Base-by-base conservation (phyloP, 2,329 filamentous ascomycete species). In the Sclerotiophoma versabilis region DNA sequence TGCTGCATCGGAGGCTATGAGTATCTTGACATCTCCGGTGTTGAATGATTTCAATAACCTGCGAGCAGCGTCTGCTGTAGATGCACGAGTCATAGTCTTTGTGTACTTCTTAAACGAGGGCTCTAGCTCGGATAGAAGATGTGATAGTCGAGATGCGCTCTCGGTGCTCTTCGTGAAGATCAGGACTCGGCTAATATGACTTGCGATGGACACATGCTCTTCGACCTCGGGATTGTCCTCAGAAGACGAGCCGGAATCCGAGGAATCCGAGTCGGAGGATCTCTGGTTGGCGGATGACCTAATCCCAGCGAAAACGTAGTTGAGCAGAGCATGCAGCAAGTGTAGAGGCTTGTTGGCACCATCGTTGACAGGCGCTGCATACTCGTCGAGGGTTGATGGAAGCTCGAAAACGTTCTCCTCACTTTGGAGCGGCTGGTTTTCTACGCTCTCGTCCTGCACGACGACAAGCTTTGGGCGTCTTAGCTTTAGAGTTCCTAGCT, bases 81-180 rank as follows among this genome's bases (percentile, higher is more conserved):
- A 89, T 0, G 90, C 90, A 17, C 91, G 93, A 12, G 91, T 91
- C 57, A 95, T 84, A 0, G 88, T 91, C 54, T 86, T 86, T 48
- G 91, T 83, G 34, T 82, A 77, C 1, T 79, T 68, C 2, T 82
- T 77, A 27, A 89, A 77, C 0, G 79, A 72, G 0, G 87, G 86
- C 15, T 85, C 80, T 19, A 96, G 80, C 1, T 93, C 79, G 1
- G 81, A 78, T 10, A 98, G 81, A 0, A 98, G 85, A 17, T 91
- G 89, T 1, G 90, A 87, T n/a, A 98, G 83, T 54, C 95, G 89
- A n/a, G 90, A 83, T 1, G 93, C 91, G 15, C 88, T 86, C 73
- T 96, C 92, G 71, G 93, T 96, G 52, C 91, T 96, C 65, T 92
- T 92, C 39, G 92, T 93, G 73, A 98, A 98, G 61, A 98, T 87